These are phyloP conservation scores for Cyclostephanos invisitatus DNA, from an alignment of 108 stramenopile genomes.

Conservation along the genomic window DNA sequence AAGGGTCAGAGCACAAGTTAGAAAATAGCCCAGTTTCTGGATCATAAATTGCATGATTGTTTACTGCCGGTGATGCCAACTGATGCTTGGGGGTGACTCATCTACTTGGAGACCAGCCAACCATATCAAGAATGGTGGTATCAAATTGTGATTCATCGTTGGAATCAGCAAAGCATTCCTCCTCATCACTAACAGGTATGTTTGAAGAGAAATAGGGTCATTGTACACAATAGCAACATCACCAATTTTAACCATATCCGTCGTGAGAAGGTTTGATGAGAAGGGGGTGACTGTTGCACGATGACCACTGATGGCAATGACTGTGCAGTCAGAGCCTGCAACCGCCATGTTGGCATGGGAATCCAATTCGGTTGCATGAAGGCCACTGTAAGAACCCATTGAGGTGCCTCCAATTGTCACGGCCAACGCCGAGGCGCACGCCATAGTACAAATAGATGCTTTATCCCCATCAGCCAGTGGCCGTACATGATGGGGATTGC, in stretches of 20 bases:
- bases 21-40: no score
- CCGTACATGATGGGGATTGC: background rate
- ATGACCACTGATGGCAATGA: slow-evolving; percentile 16
- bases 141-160: slow-evolving; percentile 33
- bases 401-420: background rate
- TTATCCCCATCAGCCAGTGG: slow-evolving; percentile 7
- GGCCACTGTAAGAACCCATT: background rate
- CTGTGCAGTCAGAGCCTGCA: slow-evolving; percentile 9
- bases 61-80: background rate
- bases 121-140: slow-evolving; percentile 14
- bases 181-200: slow-evolving; percentile 8
- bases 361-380: slow-evolving; percentile 35
- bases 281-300: slow-evolving; percentile 28
- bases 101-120: slow-evolving; percentile 6
- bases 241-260: slow-evolving; percentile 6
- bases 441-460: background rate
- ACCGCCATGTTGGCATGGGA: slow-evolving; percentile 47
- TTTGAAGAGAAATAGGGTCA: background rate
- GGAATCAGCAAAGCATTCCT: slow-evolving; percentile 41
- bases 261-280: background rate
- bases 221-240: slow-evolving; percentile 1
- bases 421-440: background rate
- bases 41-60: background rate
- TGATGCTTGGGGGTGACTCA: slow-evolving; percentile 15
- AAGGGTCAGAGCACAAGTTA: no score